Conservation (phyloP, 192 early-diverging fungal genomes). For the Podila epigama region DNA sequence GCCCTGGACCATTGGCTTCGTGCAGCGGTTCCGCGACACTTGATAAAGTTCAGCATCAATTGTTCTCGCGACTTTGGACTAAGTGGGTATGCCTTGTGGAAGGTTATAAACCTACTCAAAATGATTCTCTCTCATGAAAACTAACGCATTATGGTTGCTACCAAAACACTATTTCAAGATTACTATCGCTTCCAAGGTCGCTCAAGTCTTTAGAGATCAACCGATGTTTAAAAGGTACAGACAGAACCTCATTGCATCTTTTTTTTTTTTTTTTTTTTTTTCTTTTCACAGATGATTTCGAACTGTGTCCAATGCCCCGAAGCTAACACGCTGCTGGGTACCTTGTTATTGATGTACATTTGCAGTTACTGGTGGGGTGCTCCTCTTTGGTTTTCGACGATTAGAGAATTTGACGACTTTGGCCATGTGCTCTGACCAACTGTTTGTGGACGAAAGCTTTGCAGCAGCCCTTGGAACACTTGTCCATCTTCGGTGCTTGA, state of each 20-base stretch:
- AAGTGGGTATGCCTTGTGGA: conserved; percentile 6
- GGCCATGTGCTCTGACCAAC: conserved; percentile 13
- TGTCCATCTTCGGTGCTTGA: not conserved
- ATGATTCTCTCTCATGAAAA: too few species aligned
- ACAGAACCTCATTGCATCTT: too few species aligned
- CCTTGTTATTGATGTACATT: too few species aligned
- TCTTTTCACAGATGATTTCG: too few species aligned
- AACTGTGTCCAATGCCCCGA: too few species aligned
- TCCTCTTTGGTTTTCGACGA: conserved; percentile 6
- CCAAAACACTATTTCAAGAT: too few species aligned
- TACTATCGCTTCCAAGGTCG: conserved; percentile 5
- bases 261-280: not conserved
- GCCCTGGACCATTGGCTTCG: conserved; percentile 27
- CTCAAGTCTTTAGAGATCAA: conserved; percentile 13
- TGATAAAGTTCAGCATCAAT: conserved; percentile 11
- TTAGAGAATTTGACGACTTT: conserved; percentile 11
- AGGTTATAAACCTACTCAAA: too few species aligned
- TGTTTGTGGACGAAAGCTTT: conserved; percentile 31
- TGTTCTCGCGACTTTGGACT: conserved; percentile 20
- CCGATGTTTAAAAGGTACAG: conserved; percentile 22
- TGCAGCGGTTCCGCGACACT: conserved; percentile 1
- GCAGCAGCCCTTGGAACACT: not conserved
- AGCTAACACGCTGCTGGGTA: too few species aligned
- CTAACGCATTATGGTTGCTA: too few species aligned
- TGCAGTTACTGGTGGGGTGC: conserved; percentile 9